Base-by-base conservation (phyloP, 176 grass and related monocot species). In the Rhipidocladum racemiflorum region DNA sequence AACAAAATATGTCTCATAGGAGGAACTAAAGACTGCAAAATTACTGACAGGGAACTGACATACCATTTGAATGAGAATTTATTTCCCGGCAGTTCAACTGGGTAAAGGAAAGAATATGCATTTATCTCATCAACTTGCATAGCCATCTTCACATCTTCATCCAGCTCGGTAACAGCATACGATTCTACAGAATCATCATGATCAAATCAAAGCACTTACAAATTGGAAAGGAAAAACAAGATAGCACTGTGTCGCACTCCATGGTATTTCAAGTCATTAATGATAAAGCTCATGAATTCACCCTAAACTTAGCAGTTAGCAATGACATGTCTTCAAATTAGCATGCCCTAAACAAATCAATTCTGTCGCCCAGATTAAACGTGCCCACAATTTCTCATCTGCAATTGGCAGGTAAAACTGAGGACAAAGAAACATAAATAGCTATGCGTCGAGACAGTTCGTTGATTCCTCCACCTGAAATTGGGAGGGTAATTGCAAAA, bases 61-160 rank as follows among this genome's bases (percentile, higher is more conserved):
- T 88, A 98, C 92, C 96, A 98, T 91, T 88, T 98, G 70, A 98
- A 95, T 2, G 79, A 65, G 34, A 89, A 84, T 60, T 88, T 93
- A 75, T 86, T 90, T 24, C 73, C 75, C 36, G 88, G 92, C 53
- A 97, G 65, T 81, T 98, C 85, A 20, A 89, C 74, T 6, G 92
- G 90, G 60, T 95, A 98, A 30, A 88, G 81, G 86, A 91, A 98
- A 74, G 96, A 93, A 67, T 91, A 98, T 36, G 92, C 89, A 86
- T 98, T 98, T 81, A 89, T 91, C 55, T 90, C 89, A 71, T 98
- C 92, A 5, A 81, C 74, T 39, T 90, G 78, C 24, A 30, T 80
- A 81, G 78, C 84, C 92, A 95, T 95, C 85, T 93, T 95, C 65
- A 90, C 86, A 85, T 87, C 90, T 82, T 88, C 88, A 43, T 88